Evolutionary conservation across 2,329 filamentous ascomycete genomes (phyloP).

Genomic region (Fusarium longipes): DNA sequence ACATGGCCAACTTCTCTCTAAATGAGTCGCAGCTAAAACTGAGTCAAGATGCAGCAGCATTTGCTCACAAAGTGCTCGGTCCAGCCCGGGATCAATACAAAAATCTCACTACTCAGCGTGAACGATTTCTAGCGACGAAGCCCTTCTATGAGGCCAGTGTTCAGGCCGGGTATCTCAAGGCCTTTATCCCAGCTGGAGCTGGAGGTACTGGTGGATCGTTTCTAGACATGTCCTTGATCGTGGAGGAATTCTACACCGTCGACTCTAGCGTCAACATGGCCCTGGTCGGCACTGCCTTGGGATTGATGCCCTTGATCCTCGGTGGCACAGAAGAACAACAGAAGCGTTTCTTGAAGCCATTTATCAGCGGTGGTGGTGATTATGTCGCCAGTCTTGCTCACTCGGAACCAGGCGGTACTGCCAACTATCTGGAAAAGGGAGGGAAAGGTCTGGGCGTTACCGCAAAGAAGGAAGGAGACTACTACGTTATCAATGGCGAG

Average conservation of each 20-base stretch:
- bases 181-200: neutral
- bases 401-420: slow-evolving; percentile 4
- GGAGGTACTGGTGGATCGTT: neutral
- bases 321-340: neutral
- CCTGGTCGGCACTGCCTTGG: slow-evolving; percentile 8
- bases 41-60: neutral
- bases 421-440: slow-evolving; percentile 11
- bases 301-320: slow-evolving; percentile 5
- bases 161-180: neutral
- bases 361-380: neutral
- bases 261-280: neutral
- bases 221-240: neutral
- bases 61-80: neutral
- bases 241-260: slow-evolving; percentile 6
- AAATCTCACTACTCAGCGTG: neutral
- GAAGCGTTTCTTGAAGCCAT: neutral
- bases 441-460: neutral
- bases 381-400: slow-evolving; percentile 4
- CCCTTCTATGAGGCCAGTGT: neutral
- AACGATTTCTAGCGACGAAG: neutral
- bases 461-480: neutral
- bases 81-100: neutral
- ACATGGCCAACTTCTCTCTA: neutral
- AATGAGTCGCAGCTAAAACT: neutral
- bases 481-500: slow-evolving; percentile 11